phyloP scores from a whole-genome alignment of 139 green algal species.

The Eudorina sp. region DNA sequence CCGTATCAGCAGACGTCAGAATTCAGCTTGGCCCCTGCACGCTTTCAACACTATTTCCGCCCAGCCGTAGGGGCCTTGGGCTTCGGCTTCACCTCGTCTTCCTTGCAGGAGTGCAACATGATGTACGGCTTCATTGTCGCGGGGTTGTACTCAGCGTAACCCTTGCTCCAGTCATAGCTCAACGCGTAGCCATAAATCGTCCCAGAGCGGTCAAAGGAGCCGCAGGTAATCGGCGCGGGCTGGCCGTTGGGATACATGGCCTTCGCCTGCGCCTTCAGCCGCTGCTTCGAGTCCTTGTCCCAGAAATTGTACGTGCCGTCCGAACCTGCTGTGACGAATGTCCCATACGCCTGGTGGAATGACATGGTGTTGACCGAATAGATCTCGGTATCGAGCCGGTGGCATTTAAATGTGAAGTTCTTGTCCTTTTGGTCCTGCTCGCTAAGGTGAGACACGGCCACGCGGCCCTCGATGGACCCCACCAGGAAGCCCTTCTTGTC shows the following conservation, averaged over 20 bases:
- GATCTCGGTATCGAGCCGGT: slow-evolving; percentile 87
- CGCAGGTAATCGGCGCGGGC: slow-evolving; percentile 86
- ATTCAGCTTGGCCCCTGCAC: too few species aligned
- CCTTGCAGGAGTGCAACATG: slow-evolving; percentile 88
- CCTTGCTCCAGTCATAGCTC: slow-evolving; percentile 94
- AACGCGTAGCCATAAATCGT: slow-evolving; percentile 93
- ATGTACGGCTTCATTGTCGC: slow-evolving; percentile 83
- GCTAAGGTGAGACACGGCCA: slow-evolving; percentile 97
- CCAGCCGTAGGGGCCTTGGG: slow-evolving; percentile 52
- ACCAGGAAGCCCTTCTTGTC: slow-evolving; percentile 95
- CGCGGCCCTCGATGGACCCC: slow-evolving; percentile 93
- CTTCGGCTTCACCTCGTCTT: slow-evolving; percentile 87
- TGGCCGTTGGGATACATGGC: slow-evolving; percentile 35
- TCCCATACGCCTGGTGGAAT: slow-evolving; percentile 93
- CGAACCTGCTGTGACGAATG: slow-evolving; percentile 92
- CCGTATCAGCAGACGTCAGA: too few species aligned
- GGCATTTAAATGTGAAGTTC: slow-evolving; percentile 91
- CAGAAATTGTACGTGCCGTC: slow-evolving; percentile 99
- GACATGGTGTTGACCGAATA: slow-evolving; percentile 95
- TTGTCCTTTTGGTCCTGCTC: slow-evolving; percentile 68
- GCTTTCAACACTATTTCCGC: slow-evolving; percentile 7
- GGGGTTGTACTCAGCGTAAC: slow-evolving; percentile 87
- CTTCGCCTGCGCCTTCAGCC: slow-evolving; percentile 85
- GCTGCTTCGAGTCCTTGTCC: slow-evolving; percentile 99
- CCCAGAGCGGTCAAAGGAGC: slow-evolving; percentile 91